Conservation (phyloP, 2,329 filamentous ascomycete genomes). For the Penicillium decumbens region DNA sequence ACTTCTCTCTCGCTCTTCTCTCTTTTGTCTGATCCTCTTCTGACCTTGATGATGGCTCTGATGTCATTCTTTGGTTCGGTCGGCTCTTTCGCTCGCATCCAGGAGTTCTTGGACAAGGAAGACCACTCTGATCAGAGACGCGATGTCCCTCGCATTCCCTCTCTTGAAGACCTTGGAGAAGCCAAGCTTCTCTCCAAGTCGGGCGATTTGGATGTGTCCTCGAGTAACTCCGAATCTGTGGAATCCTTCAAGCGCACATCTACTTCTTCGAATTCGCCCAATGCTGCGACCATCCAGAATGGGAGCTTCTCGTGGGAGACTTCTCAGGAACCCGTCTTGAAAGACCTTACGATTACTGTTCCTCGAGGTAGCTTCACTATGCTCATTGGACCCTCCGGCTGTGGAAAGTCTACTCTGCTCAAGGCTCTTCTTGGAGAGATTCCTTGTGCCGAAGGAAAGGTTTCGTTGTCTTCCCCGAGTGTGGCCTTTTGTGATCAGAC, state of each 20-base stretch:
- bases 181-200: constrained; percentile 18
- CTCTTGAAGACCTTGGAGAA: constrained; percentile 19
- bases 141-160: constrained; percentile 8
- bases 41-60: constrained; percentile 45
- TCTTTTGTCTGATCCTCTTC: constrained; percentile 45
- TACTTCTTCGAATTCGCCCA: constrained; percentile 11
- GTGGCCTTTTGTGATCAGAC: constrained; percentile 43
- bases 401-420: constrained; percentile 51
- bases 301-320: constrained; percentile 48
- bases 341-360: constrained; percentile 40
- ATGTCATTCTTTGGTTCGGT: constrained; percentile 44
- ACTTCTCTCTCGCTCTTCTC: constrained; percentile 48
- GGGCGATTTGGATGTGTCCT: constrained; percentile 22
- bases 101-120: constrained; percentile 42
- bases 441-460: constrained; percentile 30
- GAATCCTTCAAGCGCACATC: constrained; percentile 20
- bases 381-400: constrained; percentile 50
- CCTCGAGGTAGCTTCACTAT: constrained; percentile 45
- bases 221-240: constrained; percentile 22
- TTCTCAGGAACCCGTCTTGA: constrained; percentile 40
- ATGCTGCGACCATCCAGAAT: constrained; percentile 42
- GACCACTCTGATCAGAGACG: constrained; percentile 27
- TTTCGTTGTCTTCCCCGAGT: constrained; percentile 29
- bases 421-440: constrained; percentile 46
- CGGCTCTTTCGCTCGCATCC: constrained; percentile 46